Percentiles rank a stretch among this genome's conserved stretches.
Conservation (phyloP, 768 basidiomycete species). For the Lactarius vividus region DNA sequence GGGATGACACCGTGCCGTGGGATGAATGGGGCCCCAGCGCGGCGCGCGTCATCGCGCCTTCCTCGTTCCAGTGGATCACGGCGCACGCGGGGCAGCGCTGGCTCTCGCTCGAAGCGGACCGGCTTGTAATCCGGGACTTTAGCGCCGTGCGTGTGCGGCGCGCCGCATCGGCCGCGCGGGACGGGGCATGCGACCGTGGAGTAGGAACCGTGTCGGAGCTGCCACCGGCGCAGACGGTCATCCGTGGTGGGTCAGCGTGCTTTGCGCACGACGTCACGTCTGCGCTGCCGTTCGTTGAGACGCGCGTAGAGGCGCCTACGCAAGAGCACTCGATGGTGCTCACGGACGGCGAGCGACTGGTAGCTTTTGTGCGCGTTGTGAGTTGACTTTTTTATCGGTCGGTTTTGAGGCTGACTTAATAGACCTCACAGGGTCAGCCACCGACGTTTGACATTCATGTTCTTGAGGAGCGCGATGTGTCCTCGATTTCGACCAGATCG, state of each 20-base stretch:
- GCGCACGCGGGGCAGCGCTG: constrained; percentile 22
- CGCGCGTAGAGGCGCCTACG: constrained; percentile 1
- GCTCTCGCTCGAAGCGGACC: constrained; percentile 14
- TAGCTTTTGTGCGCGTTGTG: constrained; percentile 10
- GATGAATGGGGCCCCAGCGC: constrained; percentile 15
- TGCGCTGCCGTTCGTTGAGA: constrained; percentile 13
- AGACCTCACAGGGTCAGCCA: neutral
- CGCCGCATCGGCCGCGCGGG: neutral
- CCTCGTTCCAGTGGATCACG: constrained; percentile 21
- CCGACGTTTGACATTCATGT: constrained; percentile 16
- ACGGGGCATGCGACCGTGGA: neutral
- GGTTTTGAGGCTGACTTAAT: neutral
- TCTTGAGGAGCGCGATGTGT: neutral
- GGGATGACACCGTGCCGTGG: constrained; percentile 1
- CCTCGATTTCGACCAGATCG: neutral
- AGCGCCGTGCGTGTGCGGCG: constrained; percentile 16
- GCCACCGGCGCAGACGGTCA: neutral
- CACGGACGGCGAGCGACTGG: constrained; percentile 15
- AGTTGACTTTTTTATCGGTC: neutral
- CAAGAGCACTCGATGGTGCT: constrained; percentile 9
- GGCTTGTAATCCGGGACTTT: constrained; percentile 16
- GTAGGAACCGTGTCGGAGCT: neutral
- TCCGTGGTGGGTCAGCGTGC: neutral
- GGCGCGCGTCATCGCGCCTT: constrained; percentile 15
- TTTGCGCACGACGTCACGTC: constrained; percentile 10